A percentile compares a stretch with the other conserved stretches of the same genome.
Conservation (phyloP, 768 basidiomycete species). For the Suillus placidus region DNA sequence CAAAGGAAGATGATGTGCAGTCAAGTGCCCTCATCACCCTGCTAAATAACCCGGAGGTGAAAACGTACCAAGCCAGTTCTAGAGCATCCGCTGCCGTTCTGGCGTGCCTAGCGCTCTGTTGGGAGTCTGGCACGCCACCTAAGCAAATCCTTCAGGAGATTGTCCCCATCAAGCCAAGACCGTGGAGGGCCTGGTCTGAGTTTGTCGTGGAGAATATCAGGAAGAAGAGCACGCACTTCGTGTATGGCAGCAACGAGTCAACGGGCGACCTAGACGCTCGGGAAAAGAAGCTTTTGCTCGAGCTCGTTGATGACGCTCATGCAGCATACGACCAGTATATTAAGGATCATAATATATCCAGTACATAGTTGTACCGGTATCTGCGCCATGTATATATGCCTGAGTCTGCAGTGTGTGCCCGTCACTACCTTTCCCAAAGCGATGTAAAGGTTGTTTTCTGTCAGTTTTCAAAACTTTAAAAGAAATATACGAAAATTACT, state of each 20-base stretch:
- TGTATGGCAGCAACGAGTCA: background rate
- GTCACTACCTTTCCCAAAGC: background rate
- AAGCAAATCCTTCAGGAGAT: background rate
- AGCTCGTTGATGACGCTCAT: conserved; percentile 2
- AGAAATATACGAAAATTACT: background rate
- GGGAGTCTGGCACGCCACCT: background rate
- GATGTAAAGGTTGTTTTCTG: background rate
- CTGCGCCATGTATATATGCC: background rate
- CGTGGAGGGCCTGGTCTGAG: background rate
- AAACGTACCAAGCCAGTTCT: conserved; percentile 1
- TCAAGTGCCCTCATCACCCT: conserved; percentile 7
- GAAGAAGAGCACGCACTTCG: background rate
- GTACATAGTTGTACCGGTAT: background rate
- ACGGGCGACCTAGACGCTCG: no score
- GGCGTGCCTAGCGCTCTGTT: conserved; percentile 6
- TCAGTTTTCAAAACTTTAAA: background rate
- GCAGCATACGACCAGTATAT: conserved; percentile 4
- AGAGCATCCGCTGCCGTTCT: conserved; percentile 3
- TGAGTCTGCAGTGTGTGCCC: background rate
- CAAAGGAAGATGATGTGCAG: conserved; percentile 1
- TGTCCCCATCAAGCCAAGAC: background rate
- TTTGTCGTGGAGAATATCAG: background rate
- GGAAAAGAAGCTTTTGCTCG: background rate
- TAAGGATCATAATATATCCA: background rate
- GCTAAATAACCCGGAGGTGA: conserved; percentile 3